Conservation (phyloP, 129 eudicot species). For the Oenanthe sinensis region DNA sequence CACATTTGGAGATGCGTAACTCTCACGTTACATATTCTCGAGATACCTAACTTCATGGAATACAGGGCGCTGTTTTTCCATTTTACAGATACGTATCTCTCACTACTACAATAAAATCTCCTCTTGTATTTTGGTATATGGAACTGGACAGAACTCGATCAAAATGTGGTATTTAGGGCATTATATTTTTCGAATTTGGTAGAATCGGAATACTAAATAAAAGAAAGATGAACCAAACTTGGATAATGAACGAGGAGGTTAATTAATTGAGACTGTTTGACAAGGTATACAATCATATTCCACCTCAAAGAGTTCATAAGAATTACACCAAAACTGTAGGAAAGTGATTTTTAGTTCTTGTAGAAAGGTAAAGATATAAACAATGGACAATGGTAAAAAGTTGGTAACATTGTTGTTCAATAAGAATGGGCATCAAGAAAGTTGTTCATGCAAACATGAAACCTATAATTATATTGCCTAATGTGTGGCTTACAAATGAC, state of each 20-base stretch:
- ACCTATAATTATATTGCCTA: constrained; percentile 10
- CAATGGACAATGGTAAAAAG: constrained; percentile 17
- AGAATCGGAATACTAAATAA: too few relatives aligned
- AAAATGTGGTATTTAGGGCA: too few relatives aligned
- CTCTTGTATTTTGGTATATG: too few relatives aligned
- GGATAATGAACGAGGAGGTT: too few relatives aligned
- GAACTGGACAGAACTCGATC: neutral
- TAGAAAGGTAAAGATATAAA: constrained; percentile 33
- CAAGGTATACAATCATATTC: neutral
- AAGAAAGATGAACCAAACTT: neutral
- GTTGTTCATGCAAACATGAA: neutral
- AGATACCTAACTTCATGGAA: too few relatives aligned
- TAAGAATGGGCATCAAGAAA: constrained; percentile 8
- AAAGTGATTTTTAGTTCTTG: constrained; percentile 22
- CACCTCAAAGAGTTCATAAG: neutral
- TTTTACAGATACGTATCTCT: too few relatives aligned
- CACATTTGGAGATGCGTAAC: too few relatives aligned
- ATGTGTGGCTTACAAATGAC: constrained; percentile 27
- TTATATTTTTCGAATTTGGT: too few relatives aligned
- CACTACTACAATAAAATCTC: too few relatives aligned
- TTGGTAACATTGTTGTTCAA: constrained; percentile 21
- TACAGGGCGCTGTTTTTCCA: too few relatives aligned
- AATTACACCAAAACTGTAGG: neutral
- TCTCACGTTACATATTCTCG: too few relatives aligned
- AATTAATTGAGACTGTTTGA: neutral